Percentiles rank a stretch among this genome's conserved stretches.
These are phyloP conservation scores for Cyberlindnera petersonii DNA, from an alignment of 805 yeast genomes.

Conservation along the genomic window DNA sequence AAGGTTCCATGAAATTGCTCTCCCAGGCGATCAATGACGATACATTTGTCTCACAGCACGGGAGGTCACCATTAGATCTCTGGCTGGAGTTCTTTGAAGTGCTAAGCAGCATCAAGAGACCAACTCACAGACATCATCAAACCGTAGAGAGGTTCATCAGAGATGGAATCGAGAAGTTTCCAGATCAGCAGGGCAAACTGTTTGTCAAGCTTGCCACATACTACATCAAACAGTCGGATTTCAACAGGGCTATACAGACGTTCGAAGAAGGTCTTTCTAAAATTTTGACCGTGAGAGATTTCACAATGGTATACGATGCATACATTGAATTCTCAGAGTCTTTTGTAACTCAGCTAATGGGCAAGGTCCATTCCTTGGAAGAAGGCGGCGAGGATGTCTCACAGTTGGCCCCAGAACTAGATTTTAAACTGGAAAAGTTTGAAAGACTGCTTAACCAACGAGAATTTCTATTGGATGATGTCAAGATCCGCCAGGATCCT, in stretches of 20 bases:
- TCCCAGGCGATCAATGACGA: slow-evolving; percentile 33
- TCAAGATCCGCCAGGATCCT: slow-evolving; percentile 56
- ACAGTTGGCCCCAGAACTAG: slow-evolving; percentile 33
- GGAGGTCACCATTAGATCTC: slow-evolving; percentile 44
- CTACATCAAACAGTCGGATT: slow-evolving; percentile 35
- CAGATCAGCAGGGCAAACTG: slow-evolving; percentile 56
- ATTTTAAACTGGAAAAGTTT: slow-evolving; percentile 43
- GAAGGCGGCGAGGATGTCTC: slow-evolving; percentile 17
- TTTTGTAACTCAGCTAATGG: slow-evolving; percentile 28
- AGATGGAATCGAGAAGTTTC: slow-evolving; percentile 39
- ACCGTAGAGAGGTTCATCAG: slow-evolving; percentile 35
- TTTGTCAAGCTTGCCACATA: slow-evolving; percentile 46
- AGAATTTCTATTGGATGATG: slow-evolving; percentile 59
- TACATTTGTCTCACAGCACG: slow-evolving; percentile 31
- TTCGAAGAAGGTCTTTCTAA: slow-evolving; percentile 46
- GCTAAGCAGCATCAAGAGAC: slow-evolving; percentile 25
- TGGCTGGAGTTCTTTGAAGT: slow-evolving; percentile 44
- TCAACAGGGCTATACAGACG: slow-evolving; percentile 36
- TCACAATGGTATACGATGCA: slow-evolving; percentile 59
- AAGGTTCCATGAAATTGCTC: slow-evolving; percentile 32
- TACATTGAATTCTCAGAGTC: slow-evolving; percentile 59
- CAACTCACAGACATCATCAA: slow-evolving; percentile 11
- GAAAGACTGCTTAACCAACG: slow-evolving; percentile 56
- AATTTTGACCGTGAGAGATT: slow-evolving; percentile 54
- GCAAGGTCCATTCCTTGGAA: slow-evolving; percentile 8